A percentile compares a stretch with the other conserved stretches of the same genome.
Conservation (phyloP, 345 rosid genomes). For the Nasturtium officinale region DNA sequence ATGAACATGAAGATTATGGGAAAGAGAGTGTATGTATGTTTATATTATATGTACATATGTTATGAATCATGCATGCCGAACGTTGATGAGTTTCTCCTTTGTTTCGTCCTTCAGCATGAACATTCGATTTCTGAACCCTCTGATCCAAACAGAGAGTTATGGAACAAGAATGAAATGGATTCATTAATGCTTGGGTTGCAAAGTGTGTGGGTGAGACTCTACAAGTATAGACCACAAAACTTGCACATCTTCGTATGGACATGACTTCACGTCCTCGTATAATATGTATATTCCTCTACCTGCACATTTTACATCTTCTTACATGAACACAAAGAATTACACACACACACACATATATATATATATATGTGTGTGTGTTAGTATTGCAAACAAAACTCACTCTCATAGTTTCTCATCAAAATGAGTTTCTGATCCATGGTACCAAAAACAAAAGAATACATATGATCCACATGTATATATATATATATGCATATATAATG, state of each 20-base stretch:
- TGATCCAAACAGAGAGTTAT: constrained; percentile 26
- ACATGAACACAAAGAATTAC: constrained; percentile 11
- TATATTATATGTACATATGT: constrained; percentile 36
- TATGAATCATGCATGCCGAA: constrained; percentile 3
- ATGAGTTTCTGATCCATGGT: constrained; percentile 9
- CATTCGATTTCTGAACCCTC: constrained; percentile 26
- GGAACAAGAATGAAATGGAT: constrained; percentile 24
- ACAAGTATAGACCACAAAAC: constrained; percentile 88
- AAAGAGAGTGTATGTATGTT: constrained; percentile 33
- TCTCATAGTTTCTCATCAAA: neutral
- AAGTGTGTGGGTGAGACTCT: constrained; percentile 65
- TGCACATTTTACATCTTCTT: constrained; percentile 39
- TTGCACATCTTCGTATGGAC: constrained; percentile 89
- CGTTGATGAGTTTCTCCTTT: constrained; percentile 6
- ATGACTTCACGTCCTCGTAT: constrained; percentile 88
- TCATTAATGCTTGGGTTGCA: constrained; percentile 51
- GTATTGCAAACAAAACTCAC: constrained; percentile 19
- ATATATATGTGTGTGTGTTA: neutral
- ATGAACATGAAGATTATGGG: neutral
- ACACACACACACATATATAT: neutral
- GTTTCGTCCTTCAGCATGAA: constrained; percentile 30
- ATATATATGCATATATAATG: neutral
- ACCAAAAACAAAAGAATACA: neutral
- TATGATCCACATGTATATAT: neutral
- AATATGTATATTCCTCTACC: constrained; percentile 87